These are phyloP conservation scores for Sarocladiaceae sp. DNA, from an alignment of 2,329 filamentous ascomycete species.

Conservation along the genomic window DNA sequence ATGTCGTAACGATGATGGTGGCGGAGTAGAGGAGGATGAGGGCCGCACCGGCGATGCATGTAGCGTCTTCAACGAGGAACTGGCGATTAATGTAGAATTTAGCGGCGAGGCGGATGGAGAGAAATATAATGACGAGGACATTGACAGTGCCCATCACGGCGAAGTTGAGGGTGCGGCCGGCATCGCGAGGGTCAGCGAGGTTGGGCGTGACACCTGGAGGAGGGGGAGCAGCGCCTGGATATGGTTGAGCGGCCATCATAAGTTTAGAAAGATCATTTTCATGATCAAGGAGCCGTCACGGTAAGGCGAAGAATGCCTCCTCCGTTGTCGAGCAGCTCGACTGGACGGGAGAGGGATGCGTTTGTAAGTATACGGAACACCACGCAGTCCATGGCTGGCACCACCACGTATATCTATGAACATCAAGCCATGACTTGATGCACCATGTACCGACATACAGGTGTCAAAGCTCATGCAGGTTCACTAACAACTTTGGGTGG, in stretches of 20 bases:
- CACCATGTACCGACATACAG: no score
- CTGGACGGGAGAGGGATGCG: no score
- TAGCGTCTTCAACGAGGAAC: neutral
- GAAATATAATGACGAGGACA: neutral
- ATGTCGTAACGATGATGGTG: constrained; percentile 11
- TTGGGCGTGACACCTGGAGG: constrained; percentile 20
- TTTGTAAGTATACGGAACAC: no score
- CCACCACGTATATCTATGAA: no score
- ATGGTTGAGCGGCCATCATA: neutral
- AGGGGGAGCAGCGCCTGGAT: constrained; percentile 17
- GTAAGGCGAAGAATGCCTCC: no score
- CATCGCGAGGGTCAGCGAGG: constrained; percentile 20
- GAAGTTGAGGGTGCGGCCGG: constrained; percentile 20
- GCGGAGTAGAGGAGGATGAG: neutral
- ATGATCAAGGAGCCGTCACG: no score
- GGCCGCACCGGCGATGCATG: neutral
- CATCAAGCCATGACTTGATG: no score
- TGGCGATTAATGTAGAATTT: neutral
- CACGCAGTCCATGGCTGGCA: no score
- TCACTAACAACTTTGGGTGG: no score
- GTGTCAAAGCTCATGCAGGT: no score
- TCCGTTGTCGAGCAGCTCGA: no score
- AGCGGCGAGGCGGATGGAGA: neutral
- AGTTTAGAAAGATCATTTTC: no score
- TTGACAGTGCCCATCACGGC: constrained; percentile 8